phyloP scores from a whole-genome alignment of 306 rosid genomes.

The Boehmeria nivea region DNA sequence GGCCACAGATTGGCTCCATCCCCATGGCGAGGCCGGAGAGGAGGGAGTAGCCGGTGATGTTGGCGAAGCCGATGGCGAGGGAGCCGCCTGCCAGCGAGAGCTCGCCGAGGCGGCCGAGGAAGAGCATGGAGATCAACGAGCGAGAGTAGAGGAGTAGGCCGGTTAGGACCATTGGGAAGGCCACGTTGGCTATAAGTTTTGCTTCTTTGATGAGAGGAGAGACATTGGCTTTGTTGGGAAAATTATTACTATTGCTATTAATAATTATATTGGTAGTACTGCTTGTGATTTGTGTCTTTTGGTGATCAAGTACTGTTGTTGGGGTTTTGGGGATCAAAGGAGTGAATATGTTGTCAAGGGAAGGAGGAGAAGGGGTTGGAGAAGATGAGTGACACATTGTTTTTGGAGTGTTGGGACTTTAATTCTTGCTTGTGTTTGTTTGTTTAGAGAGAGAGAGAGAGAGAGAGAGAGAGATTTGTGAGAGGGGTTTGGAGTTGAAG shows the following conservation, averaged over 20 bases:
- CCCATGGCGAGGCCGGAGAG: conserved; percentile 92
- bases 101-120: conserved; percentile 70
- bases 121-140: conserved; percentile 83
- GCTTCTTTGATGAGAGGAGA: conserved; percentile 42
- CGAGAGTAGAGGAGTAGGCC: conserved; percentile 72
- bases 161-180: conserved; percentile 71
- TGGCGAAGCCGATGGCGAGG: conserved; percentile 80
- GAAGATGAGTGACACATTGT: conserved; percentile 21
- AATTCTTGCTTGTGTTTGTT: too few relatives aligned
- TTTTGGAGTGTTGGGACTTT: not conserved
- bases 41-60: conserved; percentile 80
- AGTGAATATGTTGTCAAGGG: conserved; percentile 9
- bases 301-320: conserved; percentile 10
- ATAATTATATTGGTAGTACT: too few relatives aligned
- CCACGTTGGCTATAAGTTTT: conserved; percentile 35
- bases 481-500: not conserved
- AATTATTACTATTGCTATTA: too few relatives aligned
- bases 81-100: conserved; percentile 83
- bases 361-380: conserved; percentile 9
- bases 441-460: not conserved
- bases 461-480: not conserved
- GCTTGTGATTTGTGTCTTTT: conserved; percentile 2
- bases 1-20: conserved; percentile 94
- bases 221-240: conserved; percentile 5
- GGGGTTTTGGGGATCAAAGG: conserved; percentile 45